Base-by-base conservation (phyloP, 768 basidiomycete genomes). In the Suillus alpinus region DNA sequence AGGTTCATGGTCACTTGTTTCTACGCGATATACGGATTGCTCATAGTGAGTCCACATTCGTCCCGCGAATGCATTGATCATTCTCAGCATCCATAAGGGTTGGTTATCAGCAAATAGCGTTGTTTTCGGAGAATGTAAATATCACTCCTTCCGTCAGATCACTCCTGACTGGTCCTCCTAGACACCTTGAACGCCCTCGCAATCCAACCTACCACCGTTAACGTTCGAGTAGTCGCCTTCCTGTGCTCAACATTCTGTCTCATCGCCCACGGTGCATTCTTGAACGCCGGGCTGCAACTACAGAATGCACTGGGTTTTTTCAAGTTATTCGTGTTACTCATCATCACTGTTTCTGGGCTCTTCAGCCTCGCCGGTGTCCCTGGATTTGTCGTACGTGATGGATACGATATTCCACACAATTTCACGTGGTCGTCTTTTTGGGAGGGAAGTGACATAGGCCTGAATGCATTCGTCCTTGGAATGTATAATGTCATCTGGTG, bases 401-500 rank as follows among this genome's bases (percentile, higher is more conserved):
- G 75, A 6, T 83, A 85, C 50, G 79, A 83, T 37, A 70, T 73
- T 14, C 83, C 88, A 0, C 69, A 78, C 26, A 91, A 89, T 66
- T 84, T 85, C 50, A 75, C 75, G 1, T 87, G 87, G 87, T 63
- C 73, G 14, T 78, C 77, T 1, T 75, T 90, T 57, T 91, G 89
- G 88, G 81, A 85, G 61, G 88, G 87, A 0, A 82, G 81, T 43
- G 77, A 75, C 16, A 79, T 74, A 9, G 84, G 79, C 0, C 75
- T 76, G 6, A 91, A 88, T 65, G 83, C 85, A 1, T 83, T 89
- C 66, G 82, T 85, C 0, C 82, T 76, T 13, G 88, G 85, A 4
- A 73, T 91, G 34, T 89, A 88, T 68, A 86, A 80, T 63, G 86
- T 90, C 46, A 86, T 88, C 26, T 91, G 89, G 89, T 88, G 57